Base-by-base conservation (phyloP, 1,284 basidiomycete species). In the Cryptococcus sp. region DNA sequence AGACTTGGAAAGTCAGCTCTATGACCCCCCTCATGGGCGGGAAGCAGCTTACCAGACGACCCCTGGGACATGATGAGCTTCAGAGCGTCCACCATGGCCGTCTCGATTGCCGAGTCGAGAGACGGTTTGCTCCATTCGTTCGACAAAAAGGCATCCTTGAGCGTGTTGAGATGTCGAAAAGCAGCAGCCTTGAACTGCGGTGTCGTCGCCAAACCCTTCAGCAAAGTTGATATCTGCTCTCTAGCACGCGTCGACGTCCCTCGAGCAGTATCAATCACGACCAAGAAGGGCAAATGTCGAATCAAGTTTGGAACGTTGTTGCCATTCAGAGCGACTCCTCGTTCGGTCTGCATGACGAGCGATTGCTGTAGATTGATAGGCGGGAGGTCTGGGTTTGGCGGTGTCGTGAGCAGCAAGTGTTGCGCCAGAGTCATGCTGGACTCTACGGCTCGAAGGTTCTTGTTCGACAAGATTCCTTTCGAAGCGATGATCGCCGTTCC, bases 1-100 rank as follows among this genome's bases (percentile, higher is more conserved):
- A 32, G 10, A 28, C 32, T 43, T 18, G 6, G 12, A 9, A 7
- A 31, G n/a, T 31, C 14, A 31, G 28, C 28, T 31, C n/a, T n/a
- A n/a, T n/a, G n/a, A n/a, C n/a, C n/a, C n/a, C n/a, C n/a, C n/a
- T n/a, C n/a, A n/a, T n/a, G n/a, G n/a, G n/a, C n/a, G n/a, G n/a
- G 22, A 37, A 25, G 18, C n/a, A 26, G 47, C 59, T 55, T 24
- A 52, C 61, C 45, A 32, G 57, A 40, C n/a, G 52, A 46, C 18
- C 58, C 58, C 48, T 69, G 68, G 1, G 68, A 68, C 69, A 72
- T 72, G 54, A 72, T 70, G 40, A 62, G 42, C 47, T 72, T 72
- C 28, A 72, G 56, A 2, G 60, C 62, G 39, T 70, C 69, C 18
- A 70, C 65, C 69, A 72, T 72, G 18, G 60, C 65, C 1, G 58